These are phyloP conservation scores for Aspergillus sp. DNA, from an alignment of 2,329 filamentous ascomycete species.

Conservation along the genomic window DNA sequence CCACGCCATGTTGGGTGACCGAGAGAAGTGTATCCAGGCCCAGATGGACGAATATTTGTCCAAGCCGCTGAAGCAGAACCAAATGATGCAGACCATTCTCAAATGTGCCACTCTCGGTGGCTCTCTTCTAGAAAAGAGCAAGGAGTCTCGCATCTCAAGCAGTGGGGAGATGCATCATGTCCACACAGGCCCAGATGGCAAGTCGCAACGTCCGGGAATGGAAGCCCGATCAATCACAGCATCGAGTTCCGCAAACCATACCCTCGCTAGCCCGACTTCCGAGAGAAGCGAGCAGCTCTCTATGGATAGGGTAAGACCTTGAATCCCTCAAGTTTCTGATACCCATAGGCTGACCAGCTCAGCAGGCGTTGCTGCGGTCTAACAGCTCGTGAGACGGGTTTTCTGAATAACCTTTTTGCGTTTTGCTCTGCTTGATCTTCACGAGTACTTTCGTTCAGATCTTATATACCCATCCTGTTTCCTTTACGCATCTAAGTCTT, in stretches of 20 bases:
- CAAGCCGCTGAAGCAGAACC: conserved; percentile 93
- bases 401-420: conserved; percentile 21
- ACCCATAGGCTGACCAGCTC: conserved; percentile 22
- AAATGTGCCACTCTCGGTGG: conserved; percentile 88
- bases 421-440: conserved; percentile 24
- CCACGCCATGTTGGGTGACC: conserved; percentile 97
- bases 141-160: conserved; percentile 42
- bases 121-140: conserved; percentile 44
- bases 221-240: conserved; percentile 69
- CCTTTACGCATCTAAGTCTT: conserved; percentile 23
- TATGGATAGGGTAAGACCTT: conserved; percentile 53
- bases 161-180: conserved; percentile 40
- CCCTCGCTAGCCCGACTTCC: conserved; percentile 63
- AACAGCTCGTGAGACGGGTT: conserved; percentile 47
- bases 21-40: conserved; percentile 96
- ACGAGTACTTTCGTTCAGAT: conserved; percentile 29
- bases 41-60: conserved; percentile 99
- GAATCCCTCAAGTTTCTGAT: neutral
- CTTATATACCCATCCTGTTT: conserved; percentile 25
- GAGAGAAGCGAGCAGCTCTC: conserved; percentile 62
- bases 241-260: conserved; percentile 57
- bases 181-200: conserved; percentile 31
- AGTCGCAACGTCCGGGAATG: conserved; percentile 54
- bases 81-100: conserved; percentile 95
- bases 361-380: conserved; percentile 45